phyloP scores from a whole-genome alignment of 2,329 filamentous ascomycete species.

The Penicillium sp. region DNA sequence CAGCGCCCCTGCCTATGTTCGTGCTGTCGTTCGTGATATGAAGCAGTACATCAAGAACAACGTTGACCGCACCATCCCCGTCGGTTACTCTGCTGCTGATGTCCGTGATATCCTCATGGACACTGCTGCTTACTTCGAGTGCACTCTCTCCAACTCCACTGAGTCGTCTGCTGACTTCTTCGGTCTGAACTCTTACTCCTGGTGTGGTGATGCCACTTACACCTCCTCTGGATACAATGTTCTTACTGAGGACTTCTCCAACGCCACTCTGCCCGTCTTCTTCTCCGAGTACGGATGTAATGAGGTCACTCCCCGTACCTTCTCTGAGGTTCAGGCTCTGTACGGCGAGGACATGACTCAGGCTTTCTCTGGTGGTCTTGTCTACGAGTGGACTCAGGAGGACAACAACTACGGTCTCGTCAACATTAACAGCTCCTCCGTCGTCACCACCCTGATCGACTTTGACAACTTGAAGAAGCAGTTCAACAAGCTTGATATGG shows the following conservation, averaged over 20 bases:
- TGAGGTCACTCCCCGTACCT: slow-evolving; percentile 55
- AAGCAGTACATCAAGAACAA: slow-evolving; percentile 67
- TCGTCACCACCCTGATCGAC: slow-evolving; percentile 61
- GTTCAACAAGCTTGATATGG: slow-evolving; percentile 73
- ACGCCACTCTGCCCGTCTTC: slow-evolving; percentile 62
- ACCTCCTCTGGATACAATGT: slow-evolving; percentile 55
- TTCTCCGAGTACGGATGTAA: slow-evolving; percentile 70
- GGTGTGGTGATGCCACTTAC: slow-evolving; percentile 62
- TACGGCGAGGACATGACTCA: slow-evolving; percentile 61
- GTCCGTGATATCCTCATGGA: slow-evolving; percentile 61
- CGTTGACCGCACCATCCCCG: slow-evolving; percentile 58
- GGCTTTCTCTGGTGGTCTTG: slow-evolving; percentile 58
- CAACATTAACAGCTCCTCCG: slow-evolving; percentile 58
- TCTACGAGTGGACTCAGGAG: slow-evolving; percentile 54
- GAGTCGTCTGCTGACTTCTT: slow-evolving; percentile 63
- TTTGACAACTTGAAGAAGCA: slow-evolving; percentile 74
- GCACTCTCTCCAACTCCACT: slow-evolving; percentile 51
- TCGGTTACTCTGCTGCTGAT: slow-evolving; percentile 69
- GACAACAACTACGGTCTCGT: slow-evolving; percentile 58
- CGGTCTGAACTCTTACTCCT: slow-evolving; percentile 68
- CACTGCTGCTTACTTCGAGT: slow-evolving; percentile 63
- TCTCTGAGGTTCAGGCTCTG: slow-evolving; percentile 61
- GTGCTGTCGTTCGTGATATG: slow-evolving; percentile 65
- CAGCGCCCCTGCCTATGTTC: slow-evolving; percentile 58
- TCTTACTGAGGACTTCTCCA: slow-evolving; percentile 59